These are phyloP conservation scores for Pythium aquatile DNA, from an alignment of 352 stramenopile genomes.

Conservation along the genomic window DNA sequence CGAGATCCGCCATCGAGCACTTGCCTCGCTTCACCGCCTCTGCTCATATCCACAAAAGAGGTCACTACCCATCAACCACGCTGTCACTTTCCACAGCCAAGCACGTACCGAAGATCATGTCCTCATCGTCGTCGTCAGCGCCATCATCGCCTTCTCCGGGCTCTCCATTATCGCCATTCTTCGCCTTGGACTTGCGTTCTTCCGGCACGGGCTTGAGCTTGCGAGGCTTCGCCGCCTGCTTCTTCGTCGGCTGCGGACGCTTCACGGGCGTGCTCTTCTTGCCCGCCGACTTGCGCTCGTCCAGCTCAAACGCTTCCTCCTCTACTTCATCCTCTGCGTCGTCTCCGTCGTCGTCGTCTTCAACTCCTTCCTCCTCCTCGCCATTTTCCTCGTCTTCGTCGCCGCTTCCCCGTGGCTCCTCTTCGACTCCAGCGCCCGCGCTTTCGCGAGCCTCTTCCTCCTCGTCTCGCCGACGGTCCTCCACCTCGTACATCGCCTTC, in stretches of 20 bases:
- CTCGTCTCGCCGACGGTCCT: slow-evolving; percentile 40
- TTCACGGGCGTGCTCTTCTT: slow-evolving; percentile 12
- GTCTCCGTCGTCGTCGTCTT: slow-evolving; percentile 23
- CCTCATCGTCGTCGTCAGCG: slow-evolving; percentile 23
- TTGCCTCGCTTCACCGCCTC: slow-evolving; percentile 60
- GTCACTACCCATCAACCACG: neutral
- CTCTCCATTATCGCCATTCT: slow-evolving; percentile 3
- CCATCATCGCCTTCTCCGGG: slow-evolving; percentile 15
- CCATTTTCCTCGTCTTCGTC: slow-evolving; percentile 28
- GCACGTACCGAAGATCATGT: slow-evolving; percentile 30
- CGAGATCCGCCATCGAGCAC: slow-evolving; percentile 45
- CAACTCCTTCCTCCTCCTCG: slow-evolving; percentile 38
- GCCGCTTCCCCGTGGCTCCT: slow-evolving; percentile 27
- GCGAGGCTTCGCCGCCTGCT: slow-evolving; percentile 18
- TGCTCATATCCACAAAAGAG: slow-evolving; percentile 20
- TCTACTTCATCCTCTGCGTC: slow-evolving; percentile 31
- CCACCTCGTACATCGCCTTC: slow-evolving; percentile 69
- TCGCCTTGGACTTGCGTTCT: slow-evolving; percentile 23
- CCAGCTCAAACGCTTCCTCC: slow-evolving; percentile 27
- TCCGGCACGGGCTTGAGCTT: slow-evolving; percentile 40
- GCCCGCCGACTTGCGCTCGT: slow-evolving; percentile 22
- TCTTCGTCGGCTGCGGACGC: slow-evolving; percentile 6
- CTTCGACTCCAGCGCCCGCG: slow-evolving; percentile 8
- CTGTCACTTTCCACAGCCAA: neutral
- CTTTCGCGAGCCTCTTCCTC: slow-evolving; percentile 23